phyloP scores from a whole-genome alignment of 2,329 filamentous ascomycete species.

The Macroventuria anomochaeta region DNA sequence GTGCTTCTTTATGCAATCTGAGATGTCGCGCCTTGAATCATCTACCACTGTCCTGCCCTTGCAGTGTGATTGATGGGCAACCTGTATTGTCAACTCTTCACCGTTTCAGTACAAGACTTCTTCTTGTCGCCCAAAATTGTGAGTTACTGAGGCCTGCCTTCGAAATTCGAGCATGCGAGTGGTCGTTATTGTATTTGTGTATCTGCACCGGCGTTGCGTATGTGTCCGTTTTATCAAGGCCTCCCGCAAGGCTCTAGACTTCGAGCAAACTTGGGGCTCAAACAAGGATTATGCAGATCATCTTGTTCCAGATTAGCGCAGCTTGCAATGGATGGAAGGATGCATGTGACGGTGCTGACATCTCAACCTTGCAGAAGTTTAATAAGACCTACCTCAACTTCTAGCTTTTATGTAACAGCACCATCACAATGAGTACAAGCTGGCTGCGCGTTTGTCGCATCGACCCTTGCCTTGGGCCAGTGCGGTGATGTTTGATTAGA shows the following conservation, averaged over 20 bases:
- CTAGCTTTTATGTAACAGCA: constrained; percentile 3
- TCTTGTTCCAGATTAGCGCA: constrained; percentile 6
- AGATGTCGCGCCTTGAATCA: no score
- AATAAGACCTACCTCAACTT: not conserved
- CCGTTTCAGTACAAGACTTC: no score
- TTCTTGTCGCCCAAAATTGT: no score
- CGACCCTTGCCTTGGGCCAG: not conserved
- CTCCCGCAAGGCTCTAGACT: not conserved
- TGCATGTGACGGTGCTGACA: constrained; percentile 9
- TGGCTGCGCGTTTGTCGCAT: not conserved
- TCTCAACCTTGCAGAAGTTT: constrained; percentile 3
- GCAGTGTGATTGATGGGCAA: no score
- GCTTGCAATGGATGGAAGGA: not conserved
- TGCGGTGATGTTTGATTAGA: not conserved
- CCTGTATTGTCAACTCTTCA: no score
- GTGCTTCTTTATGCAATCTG: not conserved
- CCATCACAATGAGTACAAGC: not conserved
- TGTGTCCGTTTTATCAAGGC: not conserved
- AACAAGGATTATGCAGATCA: constrained; percentile 10
- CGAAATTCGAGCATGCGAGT: not conserved
- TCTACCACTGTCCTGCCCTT: no score
- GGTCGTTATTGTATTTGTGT: not conserved
- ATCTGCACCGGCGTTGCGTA: not conserved
- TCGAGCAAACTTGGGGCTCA: constrained; percentile 7
- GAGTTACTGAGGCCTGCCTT: no score